These are phyloP conservation scores for Sclerotinia subarctica DNA, from an alignment of 2,329 filamentous ascomycete species.

Conservation along the genomic window DNA sequence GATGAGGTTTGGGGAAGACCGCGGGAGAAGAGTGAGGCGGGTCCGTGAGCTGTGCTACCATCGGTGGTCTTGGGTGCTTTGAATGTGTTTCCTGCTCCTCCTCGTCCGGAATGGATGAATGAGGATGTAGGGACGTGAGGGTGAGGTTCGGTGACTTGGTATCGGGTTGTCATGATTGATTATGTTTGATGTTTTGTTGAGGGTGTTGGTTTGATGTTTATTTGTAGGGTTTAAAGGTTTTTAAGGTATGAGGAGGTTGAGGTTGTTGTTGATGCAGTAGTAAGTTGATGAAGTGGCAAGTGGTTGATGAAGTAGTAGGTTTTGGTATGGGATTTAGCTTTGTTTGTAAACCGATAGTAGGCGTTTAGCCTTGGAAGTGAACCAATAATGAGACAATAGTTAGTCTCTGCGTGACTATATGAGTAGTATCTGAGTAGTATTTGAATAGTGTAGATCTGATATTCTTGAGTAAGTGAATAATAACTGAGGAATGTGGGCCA, in stretches of 20 bases:
- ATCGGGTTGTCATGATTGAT: slow-evolving; percentile 27
- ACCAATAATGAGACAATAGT: slow-evolving; percentile 1
- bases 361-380: neutral
- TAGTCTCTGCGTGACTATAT: neutral
- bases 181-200: neutral
- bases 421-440: neutral
- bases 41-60: slow-evolving; percentile 30
- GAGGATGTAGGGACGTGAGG: slow-evolving; percentile 31
- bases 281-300: neutral
- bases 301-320: neutral
- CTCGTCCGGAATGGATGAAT: slow-evolving; percentile 36
- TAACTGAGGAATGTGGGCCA: neutral
- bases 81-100: slow-evolving; percentile 38
- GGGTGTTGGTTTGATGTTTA: neutral
- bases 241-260: no score
- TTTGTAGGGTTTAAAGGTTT: neutral
- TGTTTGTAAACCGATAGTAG: neutral
- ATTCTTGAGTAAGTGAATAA: neutral
- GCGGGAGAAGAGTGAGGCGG: slow-evolving; percentile 34
- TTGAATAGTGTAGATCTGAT: neutral
- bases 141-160: slow-evolving; percentile 37
- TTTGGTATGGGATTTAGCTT: neutral
- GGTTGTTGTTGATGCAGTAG: neutral
- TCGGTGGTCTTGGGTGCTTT: slow-evolving; percentile 34
- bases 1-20: slow-evolving; percentile 31